Evolutionary conservation across 140 eudicot genomes (phyloP).

Genomic region (Anethum foeniculum): DNA sequence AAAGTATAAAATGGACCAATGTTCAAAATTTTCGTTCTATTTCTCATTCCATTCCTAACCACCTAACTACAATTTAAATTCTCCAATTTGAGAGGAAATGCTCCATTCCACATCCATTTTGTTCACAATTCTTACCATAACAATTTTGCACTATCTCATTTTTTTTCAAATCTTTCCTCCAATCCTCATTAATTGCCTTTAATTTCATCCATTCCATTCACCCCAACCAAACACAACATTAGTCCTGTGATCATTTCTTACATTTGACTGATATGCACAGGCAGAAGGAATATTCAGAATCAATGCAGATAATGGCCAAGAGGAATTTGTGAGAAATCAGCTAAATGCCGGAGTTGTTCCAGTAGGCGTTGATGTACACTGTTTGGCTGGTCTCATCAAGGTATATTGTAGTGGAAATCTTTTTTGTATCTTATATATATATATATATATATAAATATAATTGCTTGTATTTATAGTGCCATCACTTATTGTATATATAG

Average conservation of each 20-base stretch:
- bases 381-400: conserved; percentile 89
- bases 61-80: too few species aligned
- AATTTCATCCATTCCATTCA: too few species aligned
- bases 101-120: too few species aligned
- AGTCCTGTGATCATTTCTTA: neutral
- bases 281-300: conserved; percentile 90
- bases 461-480: neutral
- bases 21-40: too few species aligned
- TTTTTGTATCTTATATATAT: neutral
- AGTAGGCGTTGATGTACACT: conserved; percentile 75
- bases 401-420: conserved; percentile 17
- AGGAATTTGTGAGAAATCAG: conserved; percentile 67
- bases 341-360: conserved; percentile 71
- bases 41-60: too few species aligned
- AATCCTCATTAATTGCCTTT: too few species aligned
- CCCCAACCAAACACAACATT: too few species aligned
- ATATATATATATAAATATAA: too few species aligned
- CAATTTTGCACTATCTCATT: neutral
- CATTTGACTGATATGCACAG: conserved; percentile 22
- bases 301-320: conserved; percentile 73
- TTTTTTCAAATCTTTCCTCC: too few species aligned
- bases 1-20: too few species aligned
- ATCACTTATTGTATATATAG: neutral
- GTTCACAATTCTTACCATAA: too few species aligned
- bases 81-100: too few species aligned